Evolutionary conservation across 2,329 filamentous ascomycete species (phyloP).

Genomic region (Colletotrichum agaves): DNA sequence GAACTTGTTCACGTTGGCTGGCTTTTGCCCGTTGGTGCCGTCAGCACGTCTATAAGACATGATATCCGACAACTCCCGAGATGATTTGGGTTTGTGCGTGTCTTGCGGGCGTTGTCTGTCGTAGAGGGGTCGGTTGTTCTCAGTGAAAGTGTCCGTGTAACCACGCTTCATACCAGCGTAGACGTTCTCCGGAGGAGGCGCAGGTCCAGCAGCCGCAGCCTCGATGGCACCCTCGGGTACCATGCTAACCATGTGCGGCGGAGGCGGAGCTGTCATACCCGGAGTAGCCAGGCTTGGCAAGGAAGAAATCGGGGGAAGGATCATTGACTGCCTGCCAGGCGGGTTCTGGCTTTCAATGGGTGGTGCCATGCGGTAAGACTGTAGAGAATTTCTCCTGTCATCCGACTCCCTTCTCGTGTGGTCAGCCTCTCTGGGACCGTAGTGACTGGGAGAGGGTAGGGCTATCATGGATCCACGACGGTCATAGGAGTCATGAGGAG

Average conservation of each 20-base stretch:
- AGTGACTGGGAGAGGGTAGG: conserved; percentile 52
- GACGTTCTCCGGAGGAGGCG: conserved; percentile 9
- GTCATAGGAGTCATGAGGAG: conserved; percentile 50
- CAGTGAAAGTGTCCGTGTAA: conserved; percentile 33
- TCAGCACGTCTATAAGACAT: conserved; percentile 49
- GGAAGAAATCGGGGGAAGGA: conserved; percentile 11
- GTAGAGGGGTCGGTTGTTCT: conserved; percentile 45
- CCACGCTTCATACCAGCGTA: conserved; percentile 37
- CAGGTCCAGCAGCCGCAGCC: conserved; percentile 1
- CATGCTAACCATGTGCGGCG: not conserved
- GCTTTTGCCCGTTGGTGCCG: conserved; percentile 42
- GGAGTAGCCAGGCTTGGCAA: no score
- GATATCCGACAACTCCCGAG: not conserved
- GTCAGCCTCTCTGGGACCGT: conserved; percentile 31
- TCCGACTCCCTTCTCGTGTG: conserved; percentile 13
- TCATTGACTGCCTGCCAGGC: conserved; percentile 4
- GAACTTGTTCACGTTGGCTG: not conserved
- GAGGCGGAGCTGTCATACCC: not conserved
- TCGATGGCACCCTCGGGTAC: conserved; percentile 30
- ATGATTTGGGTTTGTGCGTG: not conserved
- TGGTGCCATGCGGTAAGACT: conserved; percentile 47
- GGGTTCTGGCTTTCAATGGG: conserved; percentile 35
- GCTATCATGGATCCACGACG: conserved; percentile 48
- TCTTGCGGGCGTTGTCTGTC: conserved; percentile 53
- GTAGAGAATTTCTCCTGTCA: conserved; percentile 42